Percentiles rank a stretch among this genome's conserved stretches.
Evolutionary conservation across 768 basidiomycete genomes (phyloP).

Genomic region (Lentinula raphanica): DNA sequence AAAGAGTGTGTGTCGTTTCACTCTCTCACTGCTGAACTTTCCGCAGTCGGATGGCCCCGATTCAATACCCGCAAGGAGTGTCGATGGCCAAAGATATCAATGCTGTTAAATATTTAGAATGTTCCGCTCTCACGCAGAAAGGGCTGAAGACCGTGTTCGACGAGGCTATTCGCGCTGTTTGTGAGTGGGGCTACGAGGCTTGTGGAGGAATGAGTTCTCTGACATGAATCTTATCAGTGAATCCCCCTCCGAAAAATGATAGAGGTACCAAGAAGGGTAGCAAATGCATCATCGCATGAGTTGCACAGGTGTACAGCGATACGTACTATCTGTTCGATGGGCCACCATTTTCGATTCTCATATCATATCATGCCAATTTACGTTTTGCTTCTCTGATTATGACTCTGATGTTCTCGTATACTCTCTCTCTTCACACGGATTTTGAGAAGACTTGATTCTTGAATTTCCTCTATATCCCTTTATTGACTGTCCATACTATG

Average conservation of each 20-base stretch:
- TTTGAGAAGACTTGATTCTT: slow-evolving; percentile 5
- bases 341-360: slow-evolving; percentile 19
- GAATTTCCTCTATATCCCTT: slow-evolving; percentile 6
- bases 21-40: slow-evolving; percentile 6
- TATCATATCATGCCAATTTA: slow-evolving; percentile 27
- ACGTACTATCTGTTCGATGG: slow-evolving; percentile 2
- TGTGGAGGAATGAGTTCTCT: neutral
- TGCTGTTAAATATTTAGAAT: slow-evolving; percentile 94
- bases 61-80: slow-evolving; percentile 87
- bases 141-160: slow-evolving; percentile 99
- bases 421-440: slow-evolving; percentile 3
- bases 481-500: slow-evolving; percentile 7
- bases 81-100: slow-evolving; percentile 90
- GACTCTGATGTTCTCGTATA: slow-evolving; percentile 48
- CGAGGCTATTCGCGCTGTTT: slow-evolving; percentile 94
- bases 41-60: slow-evolving; percentile 85
- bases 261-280: slow-evolving; percentile 35
- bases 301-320: slow-evolving; percentile 10
- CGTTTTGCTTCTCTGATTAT: slow-evolving; percentile 23
- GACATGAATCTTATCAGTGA: slow-evolving; percentile 42
- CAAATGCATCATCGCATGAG: slow-evolving; percentile 73
- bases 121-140: slow-evolving; percentile 95
- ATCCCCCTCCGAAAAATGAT: slow-evolving; percentile 64
- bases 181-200: slow-evolving; percentile 45
- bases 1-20: neutral